Evolutionary conservation across 1,284 basidiomycete genomes (phyloP).

Genomic region (Kalmanozyma brasiliensis): DNA sequence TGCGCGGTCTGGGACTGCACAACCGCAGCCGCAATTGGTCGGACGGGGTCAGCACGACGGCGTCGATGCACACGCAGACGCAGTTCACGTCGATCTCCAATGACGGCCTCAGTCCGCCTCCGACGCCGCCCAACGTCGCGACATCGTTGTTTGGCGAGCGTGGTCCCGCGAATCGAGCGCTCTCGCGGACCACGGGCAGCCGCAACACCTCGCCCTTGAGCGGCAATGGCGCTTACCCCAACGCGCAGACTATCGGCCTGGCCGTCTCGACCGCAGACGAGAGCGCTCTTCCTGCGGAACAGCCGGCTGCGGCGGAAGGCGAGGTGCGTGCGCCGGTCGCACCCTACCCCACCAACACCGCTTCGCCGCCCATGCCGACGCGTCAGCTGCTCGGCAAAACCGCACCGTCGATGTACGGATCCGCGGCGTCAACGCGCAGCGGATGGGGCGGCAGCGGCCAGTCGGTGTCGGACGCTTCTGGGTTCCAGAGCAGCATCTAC

Average conservation of each 20-base stretch:
- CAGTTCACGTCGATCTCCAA: constrained; percentile 45
- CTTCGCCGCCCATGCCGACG: constrained; percentile 10
- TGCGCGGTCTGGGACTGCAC: constrained; percentile 29
- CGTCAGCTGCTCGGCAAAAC: constrained; percentile 4
- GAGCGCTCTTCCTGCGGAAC: constrained; percentile 25
- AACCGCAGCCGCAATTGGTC: constrained; percentile 35
- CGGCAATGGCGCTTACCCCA: constrained; percentile 10
- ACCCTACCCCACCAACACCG: constrained; percentile 19
- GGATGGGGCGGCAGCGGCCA: constrained; percentile 34
- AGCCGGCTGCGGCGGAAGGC: constrained; percentile 4
- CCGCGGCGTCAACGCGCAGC: constrained; percentile 24
- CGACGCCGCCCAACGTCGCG: constrained; percentile 33
- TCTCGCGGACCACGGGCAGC: constrained; percentile 15
- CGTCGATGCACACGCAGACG: constrained; percentile 51
- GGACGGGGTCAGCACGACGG: constrained; percentile 39
- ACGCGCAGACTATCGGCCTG: constrained; percentile 24
- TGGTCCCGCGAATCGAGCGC: constrained; percentile 12
- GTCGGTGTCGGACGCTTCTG: constrained; percentile 40
- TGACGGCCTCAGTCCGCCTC: constrained; percentile 39
- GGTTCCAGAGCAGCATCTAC: constrained; percentile 46
- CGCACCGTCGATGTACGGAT: constrained; percentile 24
- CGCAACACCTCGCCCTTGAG: constrained; percentile 30
- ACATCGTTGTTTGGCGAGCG: constrained; percentile 27
- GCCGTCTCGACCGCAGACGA: constrained; percentile 38
- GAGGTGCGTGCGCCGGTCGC: constrained; percentile 4